Conservation (phyloP, 2,329 filamentous ascomycete species). For the Teratosphaeria destructans region DNA sequence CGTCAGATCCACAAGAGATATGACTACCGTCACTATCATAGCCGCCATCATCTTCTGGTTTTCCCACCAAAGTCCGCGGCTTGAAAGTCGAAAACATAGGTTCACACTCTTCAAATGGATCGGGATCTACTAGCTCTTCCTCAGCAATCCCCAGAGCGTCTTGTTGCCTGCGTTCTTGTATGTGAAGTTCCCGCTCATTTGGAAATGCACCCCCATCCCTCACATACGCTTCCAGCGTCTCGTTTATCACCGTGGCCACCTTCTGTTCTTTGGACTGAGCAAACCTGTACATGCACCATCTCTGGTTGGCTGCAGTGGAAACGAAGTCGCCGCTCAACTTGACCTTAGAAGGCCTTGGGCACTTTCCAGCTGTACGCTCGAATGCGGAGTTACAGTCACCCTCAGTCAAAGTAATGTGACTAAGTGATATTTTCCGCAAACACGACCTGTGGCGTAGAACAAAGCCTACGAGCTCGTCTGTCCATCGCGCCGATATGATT, state of each 20-base stretch:
- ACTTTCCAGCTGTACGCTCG: neutral
- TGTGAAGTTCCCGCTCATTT: neutral
- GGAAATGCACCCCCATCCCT: neutral
- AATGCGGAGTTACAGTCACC: neutral
- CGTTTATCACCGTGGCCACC: neutral
- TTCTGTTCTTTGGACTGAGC: neutral
- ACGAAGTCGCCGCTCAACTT: neutral
- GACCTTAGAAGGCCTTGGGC: neutral
- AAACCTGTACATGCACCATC: neutral
- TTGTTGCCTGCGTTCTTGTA: neutral
- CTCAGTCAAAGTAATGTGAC: neutral
- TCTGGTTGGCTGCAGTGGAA: neutral
- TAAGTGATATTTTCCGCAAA: neutral
- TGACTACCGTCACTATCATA: neutral
- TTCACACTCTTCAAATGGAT: neutral
- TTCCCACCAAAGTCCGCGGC: neutral
- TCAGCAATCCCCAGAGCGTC: neutral
- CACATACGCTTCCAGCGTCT: neutral
- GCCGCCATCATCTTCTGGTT: neutral
- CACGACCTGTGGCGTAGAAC: neutral
- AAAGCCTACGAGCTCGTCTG: neutral
- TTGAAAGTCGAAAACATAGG: neutral
- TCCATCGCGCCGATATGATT: neutral
- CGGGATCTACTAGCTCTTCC: neutral
- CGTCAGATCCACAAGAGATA: neutral